phyloP scores from a whole-genome alignment of 2,329 filamentous ascomycete genomes.

The Lomentospora prolificans region DNA sequence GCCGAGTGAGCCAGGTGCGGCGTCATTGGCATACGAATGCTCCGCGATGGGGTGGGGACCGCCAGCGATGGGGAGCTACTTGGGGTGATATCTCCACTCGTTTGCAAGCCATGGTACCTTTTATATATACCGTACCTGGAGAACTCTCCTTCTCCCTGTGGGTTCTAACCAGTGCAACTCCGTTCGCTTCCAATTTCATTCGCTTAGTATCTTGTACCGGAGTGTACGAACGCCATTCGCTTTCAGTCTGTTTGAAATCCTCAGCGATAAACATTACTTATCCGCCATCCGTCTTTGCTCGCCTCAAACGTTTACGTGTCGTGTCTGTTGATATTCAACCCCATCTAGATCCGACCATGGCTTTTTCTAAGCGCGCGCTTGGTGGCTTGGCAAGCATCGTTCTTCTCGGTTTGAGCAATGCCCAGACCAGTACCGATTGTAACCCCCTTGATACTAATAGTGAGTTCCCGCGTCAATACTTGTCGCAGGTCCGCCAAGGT shows the following conservation, averaged over 20 bases:
- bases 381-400: not conserved
- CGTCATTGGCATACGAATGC: not conserved
- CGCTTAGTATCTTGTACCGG: not conserved
- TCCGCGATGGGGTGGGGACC: not conserved
- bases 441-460: conserved; percentile 56
- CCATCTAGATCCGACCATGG: no score
- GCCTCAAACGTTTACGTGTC: not conserved
- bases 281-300: not conserved
- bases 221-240: not conserved
- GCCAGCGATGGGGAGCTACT: not conserved
- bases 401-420: conserved; percentile 20
- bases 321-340: not conserved
- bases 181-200: not conserved
- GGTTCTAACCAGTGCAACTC: not conserved
- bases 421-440: conserved; percentile 70
- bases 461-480: not conserved
- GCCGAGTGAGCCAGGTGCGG: not conserved
- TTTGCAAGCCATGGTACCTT: not conserved
- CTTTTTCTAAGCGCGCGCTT: not conserved
- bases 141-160: not conserved
- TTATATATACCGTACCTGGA: not conserved
- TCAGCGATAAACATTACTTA: not conserved
- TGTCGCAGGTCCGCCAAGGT: not conserved
- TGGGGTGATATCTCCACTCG: not conserved
- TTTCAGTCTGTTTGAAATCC: not conserved